Conservation (phyloP, 306 rosid species). For the Casuarina glauca region DNA sequence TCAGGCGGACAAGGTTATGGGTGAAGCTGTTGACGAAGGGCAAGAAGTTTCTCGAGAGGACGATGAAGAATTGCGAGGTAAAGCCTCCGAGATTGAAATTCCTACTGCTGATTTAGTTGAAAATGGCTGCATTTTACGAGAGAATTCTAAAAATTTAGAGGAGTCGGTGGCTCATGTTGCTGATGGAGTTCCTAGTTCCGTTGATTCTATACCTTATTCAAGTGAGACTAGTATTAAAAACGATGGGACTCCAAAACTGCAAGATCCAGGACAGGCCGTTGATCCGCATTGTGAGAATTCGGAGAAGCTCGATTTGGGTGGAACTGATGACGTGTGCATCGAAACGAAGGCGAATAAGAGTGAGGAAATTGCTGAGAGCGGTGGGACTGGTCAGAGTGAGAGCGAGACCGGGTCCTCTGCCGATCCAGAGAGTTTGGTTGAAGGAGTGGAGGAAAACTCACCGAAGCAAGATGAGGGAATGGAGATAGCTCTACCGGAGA, state of each 20-base stretch:
- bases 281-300: neutral
- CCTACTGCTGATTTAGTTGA: neutral
- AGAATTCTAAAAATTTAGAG: neutral
- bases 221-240: neutral
- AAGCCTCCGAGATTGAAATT: neutral
- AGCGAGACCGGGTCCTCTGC: slow-evolving; percentile 18
- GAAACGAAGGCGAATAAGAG: neutral
- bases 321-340: neutral
- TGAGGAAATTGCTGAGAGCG: slow-evolving; percentile 25
- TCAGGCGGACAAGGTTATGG: neutral
- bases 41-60: neutral
- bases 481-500: neutral
- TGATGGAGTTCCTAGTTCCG: neutral
- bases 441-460: slow-evolving; percentile 21
- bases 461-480: slow-evolving; percentile 16
- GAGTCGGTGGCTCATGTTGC: neutral
- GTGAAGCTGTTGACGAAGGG: neutral
- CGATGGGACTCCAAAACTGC: too few species aligned
- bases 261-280: neutral
- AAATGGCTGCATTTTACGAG: neutral
- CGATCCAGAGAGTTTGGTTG: neutral
- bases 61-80: neutral
- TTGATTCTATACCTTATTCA: neutral
- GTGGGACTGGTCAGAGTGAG: slow-evolving; percentile 17
- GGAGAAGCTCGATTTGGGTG: neutral